Conservation (phyloP, 768 basidiomycete species). For the Crepidotus variabilis region DNA sequence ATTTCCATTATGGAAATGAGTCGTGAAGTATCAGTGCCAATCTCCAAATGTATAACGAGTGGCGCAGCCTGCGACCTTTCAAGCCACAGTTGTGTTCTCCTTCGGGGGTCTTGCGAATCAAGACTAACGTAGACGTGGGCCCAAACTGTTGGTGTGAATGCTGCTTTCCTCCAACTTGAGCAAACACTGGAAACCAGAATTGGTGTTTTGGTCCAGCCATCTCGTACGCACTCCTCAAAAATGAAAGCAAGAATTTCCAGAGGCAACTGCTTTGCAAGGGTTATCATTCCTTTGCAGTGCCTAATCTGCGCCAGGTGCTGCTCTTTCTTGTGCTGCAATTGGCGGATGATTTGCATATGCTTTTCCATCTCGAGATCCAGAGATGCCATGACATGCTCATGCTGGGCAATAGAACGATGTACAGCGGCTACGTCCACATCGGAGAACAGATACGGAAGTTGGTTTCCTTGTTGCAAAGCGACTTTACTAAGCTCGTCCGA, state of each 20-base stretch:
- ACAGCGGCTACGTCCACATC: conserved; percentile 17
- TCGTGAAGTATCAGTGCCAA: conserved; percentile 24
- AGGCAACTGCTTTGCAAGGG: conserved; percentile 54
- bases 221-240: conserved; percentile 46
- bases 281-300: conserved; percentile 42
- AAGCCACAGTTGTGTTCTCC: conserved; percentile 48
- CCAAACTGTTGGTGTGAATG: conserved; percentile 52
- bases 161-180: conserved; percentile 53
- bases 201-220: conserved; percentile 53
- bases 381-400: conserved; percentile 36
- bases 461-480: background rate
- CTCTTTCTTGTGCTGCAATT: conserved; percentile 38
- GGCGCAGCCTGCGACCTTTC: conserved; percentile 37
- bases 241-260: conserved; percentile 51
- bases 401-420: conserved; percentile 22
- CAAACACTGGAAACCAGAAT: conserved; percentile 57
- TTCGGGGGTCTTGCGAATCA: conserved; percentile 36
- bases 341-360: conserved; percentile 35
- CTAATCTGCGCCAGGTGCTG: conserved; percentile 40
- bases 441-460: conserved; percentile 2
- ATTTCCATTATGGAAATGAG: conserved; percentile 34
- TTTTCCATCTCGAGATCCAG: conserved; percentile 41
- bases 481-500: background rate
- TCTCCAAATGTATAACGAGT: conserved; percentile 42
- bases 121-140: conserved; percentile 50